phyloP scores from a whole-genome alignment of 2,329 filamentous ascomycete species.

The Balansia obtecta region DNA sequence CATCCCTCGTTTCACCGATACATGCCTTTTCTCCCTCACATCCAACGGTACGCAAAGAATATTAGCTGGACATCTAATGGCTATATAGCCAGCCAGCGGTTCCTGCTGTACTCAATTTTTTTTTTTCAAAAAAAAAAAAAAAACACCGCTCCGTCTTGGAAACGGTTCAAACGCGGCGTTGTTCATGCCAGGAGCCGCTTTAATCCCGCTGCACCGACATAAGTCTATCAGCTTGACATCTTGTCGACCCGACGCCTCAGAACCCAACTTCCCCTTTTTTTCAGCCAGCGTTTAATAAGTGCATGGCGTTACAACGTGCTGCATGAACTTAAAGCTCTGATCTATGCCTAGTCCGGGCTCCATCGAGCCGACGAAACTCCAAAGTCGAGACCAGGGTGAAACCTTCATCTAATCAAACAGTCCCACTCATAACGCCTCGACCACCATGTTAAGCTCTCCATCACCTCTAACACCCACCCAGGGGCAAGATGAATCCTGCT shows the following conservation, averaged over 20 bases:
- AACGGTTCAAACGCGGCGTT: background rate
- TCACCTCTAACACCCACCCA: slow-evolving; percentile 4
- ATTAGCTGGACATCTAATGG: background rate
- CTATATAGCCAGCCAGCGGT: background rate
- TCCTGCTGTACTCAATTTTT: background rate
- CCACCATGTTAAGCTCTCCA: slow-evolving; percentile 14
- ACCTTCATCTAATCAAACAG: slow-evolving; percentile 7
- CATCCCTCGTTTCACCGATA: background rate
- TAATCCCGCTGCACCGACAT: background rate
- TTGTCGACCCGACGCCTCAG: background rate
- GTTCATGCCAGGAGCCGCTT: background rate
- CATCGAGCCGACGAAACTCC: background rate
- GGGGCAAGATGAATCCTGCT: slow-evolving; percentile 5
- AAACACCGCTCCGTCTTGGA: background rate
- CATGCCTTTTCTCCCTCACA: background rate
- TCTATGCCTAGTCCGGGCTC: background rate
- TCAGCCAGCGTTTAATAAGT: background rate
- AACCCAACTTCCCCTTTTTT: background rate
- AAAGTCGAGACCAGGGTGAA: slow-evolving; percentile 1
- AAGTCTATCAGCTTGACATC: background rate
- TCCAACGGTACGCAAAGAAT: background rate
- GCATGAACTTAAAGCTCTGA: background rate
- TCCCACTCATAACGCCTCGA: slow-evolving; percentile 8
- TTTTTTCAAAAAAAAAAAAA: too few species aligned
- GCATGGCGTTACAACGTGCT: background rate